Conservation (phyloP, 129 eudicot genomes). For the Flaveria bidentis region DNA sequence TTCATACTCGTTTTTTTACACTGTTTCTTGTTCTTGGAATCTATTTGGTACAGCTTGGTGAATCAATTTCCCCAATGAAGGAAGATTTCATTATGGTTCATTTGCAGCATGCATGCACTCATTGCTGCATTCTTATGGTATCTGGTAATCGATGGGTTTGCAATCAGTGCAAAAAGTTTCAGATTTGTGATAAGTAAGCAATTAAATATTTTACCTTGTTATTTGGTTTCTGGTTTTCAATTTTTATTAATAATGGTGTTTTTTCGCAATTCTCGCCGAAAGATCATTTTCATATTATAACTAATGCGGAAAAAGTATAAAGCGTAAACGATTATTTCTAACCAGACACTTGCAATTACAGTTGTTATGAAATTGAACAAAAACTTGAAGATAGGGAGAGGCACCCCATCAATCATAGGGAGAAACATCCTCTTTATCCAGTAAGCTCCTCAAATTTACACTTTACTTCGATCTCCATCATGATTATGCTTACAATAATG, state of each 20-base stretch:
- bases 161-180: slow-evolving; percentile 76
- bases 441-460: slow-evolving; percentile 38
- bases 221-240: background rate
- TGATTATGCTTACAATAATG: background rate
- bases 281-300: background rate
- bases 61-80: slow-evolving; percentile 83
- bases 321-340: background rate
- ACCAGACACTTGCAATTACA: slow-evolving; percentile 22
- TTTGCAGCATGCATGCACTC: slow-evolving; percentile 88
- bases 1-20: background rate
- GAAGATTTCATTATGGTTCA: slow-evolving; percentile 99
- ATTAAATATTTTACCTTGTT: background rate
- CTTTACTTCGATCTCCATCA: background rate
- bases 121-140: slow-evolving; percentile 85
- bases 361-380: slow-evolving; percentile 77
- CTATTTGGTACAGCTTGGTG: slow-evolving; percentile 70
- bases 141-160: slow-evolving; percentile 90
- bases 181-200: slow-evolving; percentile 81
- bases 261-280: background rate
- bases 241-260: background rate
- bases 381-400: slow-evolving; percentile 73
- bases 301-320: background rate
- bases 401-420: slow-evolving; percentile 84
- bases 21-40: background rate
- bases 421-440: slow-evolving; percentile 60